Base-by-base conservation (phyloP, 2,329 filamentous ascomycete species). In the Colletotrichum incanum region DNA sequence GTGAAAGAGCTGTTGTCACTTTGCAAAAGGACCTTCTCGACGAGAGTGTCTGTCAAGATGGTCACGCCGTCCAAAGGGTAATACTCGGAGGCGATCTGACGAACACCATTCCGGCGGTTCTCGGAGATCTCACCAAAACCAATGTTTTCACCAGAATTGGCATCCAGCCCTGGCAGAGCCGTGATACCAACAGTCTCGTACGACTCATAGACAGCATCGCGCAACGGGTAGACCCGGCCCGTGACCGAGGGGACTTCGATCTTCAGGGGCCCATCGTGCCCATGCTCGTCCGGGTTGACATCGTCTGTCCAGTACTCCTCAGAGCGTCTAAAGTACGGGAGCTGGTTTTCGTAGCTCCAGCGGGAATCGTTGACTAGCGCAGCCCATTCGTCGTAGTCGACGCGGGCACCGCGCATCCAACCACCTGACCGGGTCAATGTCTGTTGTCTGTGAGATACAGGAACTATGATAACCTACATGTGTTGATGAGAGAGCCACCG, bases 351-450 rank as follows among this genome's bases (percentile, higher is more conserved):
- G 67, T 85, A 86, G 71, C 81, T 82, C 81, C 87, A 90, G 2
- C 79, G 77, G 1, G 81, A 59, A 65, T 88, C 85, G 0, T 55
- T 59, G 45, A 79, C 74, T 20, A 76, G 28, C 18, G 76, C 47
- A 23, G 77, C 65, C 86, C 86, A 88, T 55, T 81, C 79, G 28
- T 88, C 81, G 72, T 84, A 88, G 73, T 87, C 86, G 7, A 77
- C 75, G 2, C 79, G 77, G 41, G 82, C 80, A 2, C 85, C 86
- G 39, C 86, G 84, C 31, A 83, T 83, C 80, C 85, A 86, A 6
- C 78, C 79, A 7, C 81, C 82, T 78, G 52, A 20, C 18, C 20
- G 28, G 5, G 37, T 56, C 28, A 63, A 6, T 8, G 31, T 39
- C 37, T 68, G 23, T n/a, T 26, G 18, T 20, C 28, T 12, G 49